phyloP scores from a whole-genome alignment of 768 basidiomycete species.

The Saitozyma sp. region DNA sequence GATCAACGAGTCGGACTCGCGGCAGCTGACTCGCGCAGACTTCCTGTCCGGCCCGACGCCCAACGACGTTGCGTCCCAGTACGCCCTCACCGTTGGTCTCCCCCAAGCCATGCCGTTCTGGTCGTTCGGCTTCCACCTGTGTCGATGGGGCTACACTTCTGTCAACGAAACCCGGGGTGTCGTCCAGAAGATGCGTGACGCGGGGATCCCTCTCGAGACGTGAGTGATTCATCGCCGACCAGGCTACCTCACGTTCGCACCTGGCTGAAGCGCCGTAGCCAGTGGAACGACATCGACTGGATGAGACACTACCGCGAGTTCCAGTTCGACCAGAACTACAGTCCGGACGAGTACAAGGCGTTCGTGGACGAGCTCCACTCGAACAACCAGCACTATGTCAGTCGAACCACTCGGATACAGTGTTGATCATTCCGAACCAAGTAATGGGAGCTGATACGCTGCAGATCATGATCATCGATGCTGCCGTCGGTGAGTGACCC shows the following conservation, averaged over 20 bases:
- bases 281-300: slow-evolving; percentile 46
- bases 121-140: slow-evolving; percentile 75
- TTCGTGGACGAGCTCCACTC: slow-evolving; percentile 44
- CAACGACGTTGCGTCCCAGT: slow-evolving; percentile 66
- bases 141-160: slow-evolving; percentile 59
- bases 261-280: neutral
- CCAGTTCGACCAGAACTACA: slow-evolving; percentile 38
- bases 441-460: neutral
- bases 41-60: slow-evolving; percentile 62
- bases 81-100: slow-evolving; percentile 65
- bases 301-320: slow-evolving; percentile 44
- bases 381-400: slow-evolving; percentile 46
- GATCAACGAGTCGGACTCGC: neutral
- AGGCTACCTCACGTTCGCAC: neutral
- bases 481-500: slow-evolving; percentile 24
- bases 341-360: slow-evolving; percentile 33
- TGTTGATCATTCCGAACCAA: neutral
- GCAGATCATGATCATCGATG: slow-evolving; percentile 48
- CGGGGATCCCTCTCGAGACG: slow-evolving; percentile 75
- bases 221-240: slow-evolving; percentile 31
- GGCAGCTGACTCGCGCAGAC: slow-evolving; percentile 34
- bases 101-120: slow-evolving; percentile 73
- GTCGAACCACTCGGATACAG: neutral
- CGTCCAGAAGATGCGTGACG: slow-evolving; percentile 64
- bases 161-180: slow-evolving; percentile 63